Evolutionary conservation across 176 grass and related monocot genomes (phyloP), one percentile per base, ranked within the genome.

Genomic region (Phoenix roebelenii): DNA sequence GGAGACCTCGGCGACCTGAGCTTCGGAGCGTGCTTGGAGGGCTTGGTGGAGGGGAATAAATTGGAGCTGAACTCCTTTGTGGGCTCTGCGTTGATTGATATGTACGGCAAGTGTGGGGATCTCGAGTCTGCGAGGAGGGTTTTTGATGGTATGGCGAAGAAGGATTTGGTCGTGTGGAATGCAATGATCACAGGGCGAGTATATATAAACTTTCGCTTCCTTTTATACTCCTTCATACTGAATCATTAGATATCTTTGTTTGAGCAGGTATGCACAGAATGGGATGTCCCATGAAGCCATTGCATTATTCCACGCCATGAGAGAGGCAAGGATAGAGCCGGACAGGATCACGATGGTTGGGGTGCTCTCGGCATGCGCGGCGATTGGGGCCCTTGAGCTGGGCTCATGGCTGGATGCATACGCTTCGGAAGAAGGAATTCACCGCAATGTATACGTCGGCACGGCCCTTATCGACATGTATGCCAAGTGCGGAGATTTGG

Each of bases 401-500:
- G 91, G 91, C 28, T 35, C 50, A 51, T 64, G 77, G 65, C 22
- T 96, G 32, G 80, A 96, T 23, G 4, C 23, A 61, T 87, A 96
- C 20, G 80, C 83, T 54, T 79, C 59, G 15, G 23, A 23, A 3
- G 75, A 65, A 20, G 86, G 75, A 3, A 76, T 96, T 0, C 87
- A 87, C 49, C 29, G 7, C 25, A 87, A 96, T 77, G 83, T 90
- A 51, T 87, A 84, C 6, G 77, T 96, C 1, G 91, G 91, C 56
- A 96, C 86, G 22, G 80, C 86, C 3, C 84, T 90, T 55, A 82
- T 90, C 7, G 91, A 96, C 66, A 90, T 96, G 91, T 86, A 87
- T 19, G 81, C 77, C 17, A 90, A 96, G 58, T 90, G 91, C 65
- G 91, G 91, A 15, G 61, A 90, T 71, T 68, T 87, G 55, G 70